These are phyloP conservation scores for Saccharomycopsis javanensis DNA, from an alignment of 805 yeast genomes.

Conservation along the genomic window DNA sequence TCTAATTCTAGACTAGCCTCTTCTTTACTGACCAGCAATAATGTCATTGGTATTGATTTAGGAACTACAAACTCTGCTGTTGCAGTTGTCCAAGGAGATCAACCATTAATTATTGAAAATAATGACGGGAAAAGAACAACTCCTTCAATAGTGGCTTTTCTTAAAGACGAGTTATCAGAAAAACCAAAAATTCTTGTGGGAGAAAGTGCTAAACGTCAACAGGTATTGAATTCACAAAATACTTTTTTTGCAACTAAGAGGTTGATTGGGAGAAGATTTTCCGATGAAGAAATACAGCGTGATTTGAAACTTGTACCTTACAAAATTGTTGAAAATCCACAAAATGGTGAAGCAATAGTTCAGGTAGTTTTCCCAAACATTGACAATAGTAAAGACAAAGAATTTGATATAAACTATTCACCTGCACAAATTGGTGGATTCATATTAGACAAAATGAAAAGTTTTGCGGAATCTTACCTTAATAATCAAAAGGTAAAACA, in stretches of 20 bases:
- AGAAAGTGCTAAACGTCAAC: slow-evolving; percentile 66
- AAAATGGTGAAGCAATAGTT: slow-evolving; percentile 65
- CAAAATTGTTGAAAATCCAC: slow-evolving; percentile 41
- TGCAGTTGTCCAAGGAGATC: slow-evolving; percentile 58
- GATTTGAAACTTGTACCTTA: slow-evolving; percentile 58
- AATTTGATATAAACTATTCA: slow-evolving; percentile 35
- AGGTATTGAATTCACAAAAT: slow-evolving; percentile 62
- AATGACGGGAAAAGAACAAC: slow-evolving; percentile 75
- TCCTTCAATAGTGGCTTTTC: slow-evolving; percentile 67
- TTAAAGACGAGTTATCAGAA: slow-evolving; percentile 26
- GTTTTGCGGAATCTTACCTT: slow-evolving; percentile 51
- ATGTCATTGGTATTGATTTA: slow-evolving; percentile 68
- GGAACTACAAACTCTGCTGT: slow-evolving; percentile 87
- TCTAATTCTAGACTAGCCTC: not conserved
- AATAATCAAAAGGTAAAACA: slow-evolving; percentile 40
- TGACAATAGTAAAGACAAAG: slow-evolving; percentile 21
- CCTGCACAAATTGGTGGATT: slow-evolving; percentile 68
- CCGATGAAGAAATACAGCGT: slow-evolving; percentile 60
- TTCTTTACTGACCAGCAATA: not conserved
- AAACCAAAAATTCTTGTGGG: slow-evolving; percentile 43
- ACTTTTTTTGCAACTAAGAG: slow-evolving; percentile 79
- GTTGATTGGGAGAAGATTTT: slow-evolving; percentile 62
- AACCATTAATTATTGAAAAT: slow-evolving; percentile 60
- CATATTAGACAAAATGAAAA: slow-evolving; percentile 55
- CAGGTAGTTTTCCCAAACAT: slow-evolving; percentile 22